Evolutionary conservation across 2,329 filamentous ascomycete species (phyloP), one percentile per base, ranked within the genome.

Genomic region (Xylaria sp.): DNA sequence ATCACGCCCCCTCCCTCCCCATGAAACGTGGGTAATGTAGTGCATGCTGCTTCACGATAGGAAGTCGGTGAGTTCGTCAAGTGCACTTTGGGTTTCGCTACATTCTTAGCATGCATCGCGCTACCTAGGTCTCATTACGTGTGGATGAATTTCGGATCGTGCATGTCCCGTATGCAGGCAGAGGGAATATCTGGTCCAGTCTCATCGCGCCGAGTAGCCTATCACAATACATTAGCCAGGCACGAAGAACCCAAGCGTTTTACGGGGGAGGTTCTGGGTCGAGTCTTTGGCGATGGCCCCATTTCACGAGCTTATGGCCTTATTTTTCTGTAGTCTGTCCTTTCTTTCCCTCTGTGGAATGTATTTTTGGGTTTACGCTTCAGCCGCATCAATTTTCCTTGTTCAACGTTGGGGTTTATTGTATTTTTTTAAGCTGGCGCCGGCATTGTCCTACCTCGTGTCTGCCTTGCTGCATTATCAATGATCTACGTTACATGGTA

Each of bases 391-490:
- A 52, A 58, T 37, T 37, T 37, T 44, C 20, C 51, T 56, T 48
- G 55, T 58, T 61, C 34, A 56, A 57, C 63, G 48, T 60, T 46
- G 31, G 37, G 41, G 41, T 3, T 7, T 46, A 46, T 46, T 44
- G 28, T 28, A 28, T 28, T 65, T 65, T 13, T 20, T 6, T 10
- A 10, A 20, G 52, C 59, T 57, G 50, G 57, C 54, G n/a, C 54
- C 20, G 61, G 55, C 44, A 41, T 68, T 69, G 69, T 69, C 69
- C 55, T 56, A 71, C 66, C 66, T 71, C 69, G 69, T 69, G 69
- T 71, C 63, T 66, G 41, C 39, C 65, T 65, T 39, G 55, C 34
- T 69, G 66, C 69, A 69, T 66, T 44, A 46, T 63, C 66, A 69
- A 70, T 69, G 62, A 71, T 66, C 69, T 59, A 66, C 69, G 5